Percentiles rank a stretch among this genome's conserved stretches.
These are phyloP conservation scores for Ambispora gerdemannii DNA, from an alignment of 192 early-diverging fungal genomes.

Conservation along the genomic window DNA sequence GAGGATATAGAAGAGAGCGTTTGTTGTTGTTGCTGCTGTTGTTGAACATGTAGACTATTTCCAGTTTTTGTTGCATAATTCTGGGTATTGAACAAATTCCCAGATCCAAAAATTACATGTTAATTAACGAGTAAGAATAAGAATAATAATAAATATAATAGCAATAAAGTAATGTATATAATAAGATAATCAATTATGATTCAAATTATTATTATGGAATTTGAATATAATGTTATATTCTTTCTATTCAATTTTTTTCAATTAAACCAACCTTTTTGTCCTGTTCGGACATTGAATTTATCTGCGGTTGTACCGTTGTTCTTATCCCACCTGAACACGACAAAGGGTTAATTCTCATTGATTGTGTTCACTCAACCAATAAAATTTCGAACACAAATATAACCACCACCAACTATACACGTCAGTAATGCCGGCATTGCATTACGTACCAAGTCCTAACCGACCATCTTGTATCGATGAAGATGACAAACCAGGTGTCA, in stretches of 20 bases:
- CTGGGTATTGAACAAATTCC: slow-evolving; percentile 11
- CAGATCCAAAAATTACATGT: too few relatives aligned
- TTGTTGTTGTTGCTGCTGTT: slow-evolving; percentile 27
- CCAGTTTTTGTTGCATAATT: slow-evolving; percentile 43
- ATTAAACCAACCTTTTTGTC: slow-evolving; percentile 27
- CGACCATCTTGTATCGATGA: slow-evolving; percentile 15
- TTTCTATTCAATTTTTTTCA: background rate
- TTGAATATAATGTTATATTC: background rate
- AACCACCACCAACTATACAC: background rate
- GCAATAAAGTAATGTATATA: too few relatives aligned
- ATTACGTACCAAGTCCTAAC: slow-evolving; percentile 17
- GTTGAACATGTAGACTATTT: slow-evolving; percentile 27
- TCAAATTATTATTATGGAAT: slow-evolving; percentile 1
- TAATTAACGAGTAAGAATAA: too few relatives aligned
- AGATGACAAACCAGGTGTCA: slow-evolving; percentile 1
- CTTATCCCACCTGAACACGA: slow-evolving; percentile 25
- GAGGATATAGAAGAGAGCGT: slow-evolving; percentile 31
- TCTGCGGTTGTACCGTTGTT: slow-evolving; percentile 9
- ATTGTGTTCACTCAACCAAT: background rate
- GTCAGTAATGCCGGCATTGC: background rate
- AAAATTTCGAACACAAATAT: background rate
- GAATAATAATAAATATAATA: too few relatives aligned
- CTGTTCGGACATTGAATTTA: slow-evolving; percentile 31
- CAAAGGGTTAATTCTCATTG: slow-evolving; percentile 17
- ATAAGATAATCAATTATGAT: background rate